Percentiles rank a stretch among this genome's conserved stretches.
Conservation (phyloP, 257 asterid species). For the Nicotiana undulata region DNA sequence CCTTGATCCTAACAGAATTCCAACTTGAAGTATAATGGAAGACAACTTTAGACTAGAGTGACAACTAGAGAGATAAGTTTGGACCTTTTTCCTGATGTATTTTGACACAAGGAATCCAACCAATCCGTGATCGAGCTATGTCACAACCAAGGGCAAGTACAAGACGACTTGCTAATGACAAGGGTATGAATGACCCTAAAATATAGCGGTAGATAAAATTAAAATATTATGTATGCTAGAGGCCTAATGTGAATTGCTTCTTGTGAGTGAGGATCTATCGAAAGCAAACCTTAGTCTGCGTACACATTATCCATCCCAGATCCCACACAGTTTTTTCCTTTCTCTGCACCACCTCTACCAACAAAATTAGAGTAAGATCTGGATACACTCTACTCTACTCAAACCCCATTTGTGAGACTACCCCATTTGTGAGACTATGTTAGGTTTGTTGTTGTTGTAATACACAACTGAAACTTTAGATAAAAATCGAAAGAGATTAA, state of each 20-base stretch:
- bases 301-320: too few relatives aligned
- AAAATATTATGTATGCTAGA: not conserved
- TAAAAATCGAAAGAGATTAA: too few relatives aligned
- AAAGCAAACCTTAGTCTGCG: too few relatives aligned
- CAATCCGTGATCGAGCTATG: not conserved
- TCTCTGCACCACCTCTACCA: too few relatives aligned
- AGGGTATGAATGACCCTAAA: not conserved
- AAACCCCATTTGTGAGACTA: too few relatives aligned
- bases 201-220: not conserved
- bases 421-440: too few relatives aligned
- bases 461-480: too few relatives aligned
- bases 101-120: not conserved
- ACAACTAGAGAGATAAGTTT: not conserved
- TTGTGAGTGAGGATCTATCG: too few relatives aligned
- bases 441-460: too few relatives aligned
- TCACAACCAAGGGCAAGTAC: not conserved
- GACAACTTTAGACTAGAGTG: not conserved
- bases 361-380: accelerated
- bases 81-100: not conserved
- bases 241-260: too few relatives aligned
- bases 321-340: too few relatives aligned
- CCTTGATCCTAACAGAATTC: not conserved
- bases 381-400: too few relatives aligned
- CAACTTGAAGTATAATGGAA: not conserved
- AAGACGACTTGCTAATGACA: not conserved